These are phyloP conservation scores for Xylaria multiplex DNA, from an alignment of 2,329 filamentous ascomycete genomes.

Conservation along the genomic window DNA sequence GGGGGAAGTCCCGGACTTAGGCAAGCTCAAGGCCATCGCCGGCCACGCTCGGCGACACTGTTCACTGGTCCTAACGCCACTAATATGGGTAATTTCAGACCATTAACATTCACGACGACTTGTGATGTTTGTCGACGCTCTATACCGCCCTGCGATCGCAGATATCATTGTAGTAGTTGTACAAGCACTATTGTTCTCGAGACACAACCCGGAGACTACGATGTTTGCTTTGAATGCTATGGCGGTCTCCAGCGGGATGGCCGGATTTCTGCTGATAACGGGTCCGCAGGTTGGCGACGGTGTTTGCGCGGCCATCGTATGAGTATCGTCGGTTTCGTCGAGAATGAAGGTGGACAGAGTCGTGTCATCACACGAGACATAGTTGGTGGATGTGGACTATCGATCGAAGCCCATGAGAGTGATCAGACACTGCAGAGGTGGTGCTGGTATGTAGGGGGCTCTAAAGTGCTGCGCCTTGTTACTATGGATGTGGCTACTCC, in stretches of 20 bases:
- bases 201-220: slow-evolving; percentile 76
- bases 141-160: slow-evolving; percentile 74
- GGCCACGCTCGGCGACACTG: slow-evolving; percentile 58
- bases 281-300: slow-evolving; percentile 81
- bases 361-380: slow-evolving; percentile 76
- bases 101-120: slow-evolving; percentile 75
- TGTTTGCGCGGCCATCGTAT: slow-evolving; percentile 86
- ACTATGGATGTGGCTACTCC: slow-evolving; percentile 61
- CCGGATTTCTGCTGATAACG: slow-evolving; percentile 78
- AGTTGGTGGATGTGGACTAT: slow-evolving; percentile 79
- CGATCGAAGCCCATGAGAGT: slow-evolving; percentile 62
- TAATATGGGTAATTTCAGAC: slow-evolving; percentile 67
- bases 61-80: slow-evolving; percentile 58
- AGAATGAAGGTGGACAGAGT: slow-evolving; percentile 72
- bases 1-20: slow-evolving; percentile 45
- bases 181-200: slow-evolving; percentile 61
- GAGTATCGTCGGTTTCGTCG: slow-evolving; percentile 80
- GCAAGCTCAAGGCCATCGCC: slow-evolving; percentile 44
- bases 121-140: slow-evolving; percentile 82
- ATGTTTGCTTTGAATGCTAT: slow-evolving; percentile 86
- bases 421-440: slow-evolving; percentile 59
- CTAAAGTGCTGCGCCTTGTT: slow-evolving; percentile 59
- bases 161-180: slow-evolving; percentile 85
- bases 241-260: slow-evolving; percentile 69
- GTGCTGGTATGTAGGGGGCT: slow-evolving; percentile 59